A percentile compares a stretch with the other conserved stretches of the same genome.
These are phyloP conservation scores for Leccinum disarticulatum DNA, from an alignment of 768 basidiomycete species.

Conservation along the genomic window DNA sequence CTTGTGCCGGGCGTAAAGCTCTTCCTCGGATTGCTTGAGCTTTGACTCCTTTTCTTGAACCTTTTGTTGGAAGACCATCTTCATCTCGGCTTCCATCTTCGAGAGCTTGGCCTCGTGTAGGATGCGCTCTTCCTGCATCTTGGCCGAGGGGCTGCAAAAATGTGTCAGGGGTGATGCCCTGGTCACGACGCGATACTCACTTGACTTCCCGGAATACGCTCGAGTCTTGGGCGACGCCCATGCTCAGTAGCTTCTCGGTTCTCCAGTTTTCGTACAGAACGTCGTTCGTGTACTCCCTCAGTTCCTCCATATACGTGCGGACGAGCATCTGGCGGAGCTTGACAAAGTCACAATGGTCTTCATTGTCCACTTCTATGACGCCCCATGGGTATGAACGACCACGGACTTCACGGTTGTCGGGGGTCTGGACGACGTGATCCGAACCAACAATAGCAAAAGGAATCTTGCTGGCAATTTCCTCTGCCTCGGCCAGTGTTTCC, in stretches of 20 bases:
- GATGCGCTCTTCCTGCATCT: constrained; percentile 93
- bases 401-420: constrained; percentile 90
- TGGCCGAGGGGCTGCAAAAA: constrained; percentile 79
- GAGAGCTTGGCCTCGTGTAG: constrained; percentile 96
- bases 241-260: constrained; percentile 91
- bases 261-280: constrained; percentile 98
- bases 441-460: constrained; percentile 99
- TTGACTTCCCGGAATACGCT: constrained; percentile 99
- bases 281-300: constrained; percentile 95
- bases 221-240: constrained; percentile 98
- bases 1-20: constrained; percentile 96
- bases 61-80: constrained; percentile 99
- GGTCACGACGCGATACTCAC: constrained; percentile 48
- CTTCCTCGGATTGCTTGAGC: constrained; percentile 98
- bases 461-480: constrained; percentile 97
- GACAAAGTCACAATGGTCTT: constrained; percentile 99
- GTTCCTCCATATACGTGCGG: constrained; percentile 98
- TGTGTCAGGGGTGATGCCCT: constrained; percentile 16
- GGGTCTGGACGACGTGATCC: constrained; percentile 73
- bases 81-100: constrained; percentile 99
- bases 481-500: constrained; percentile 95
- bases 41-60: constrained; percentile 99
- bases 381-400: constrained; percentile 99
- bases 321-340: constrained; percentile 99
- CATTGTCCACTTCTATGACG: constrained; percentile 98